Evolutionary conservation across 805 yeast species (phyloP).

Genomic region (Metschnikowia anglica): DNA sequence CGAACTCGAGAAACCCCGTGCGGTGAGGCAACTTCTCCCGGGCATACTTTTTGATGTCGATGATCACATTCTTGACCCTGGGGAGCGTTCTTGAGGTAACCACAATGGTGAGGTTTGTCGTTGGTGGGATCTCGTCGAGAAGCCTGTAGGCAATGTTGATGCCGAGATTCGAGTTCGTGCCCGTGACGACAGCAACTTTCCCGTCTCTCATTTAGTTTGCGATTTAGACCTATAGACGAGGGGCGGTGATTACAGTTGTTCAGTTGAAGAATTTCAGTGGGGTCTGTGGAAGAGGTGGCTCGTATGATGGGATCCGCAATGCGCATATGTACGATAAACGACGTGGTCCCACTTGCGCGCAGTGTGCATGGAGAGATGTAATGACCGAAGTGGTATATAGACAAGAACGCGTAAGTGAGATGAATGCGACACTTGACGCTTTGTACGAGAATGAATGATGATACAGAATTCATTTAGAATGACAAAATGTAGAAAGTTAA

Average conservation of each 20-base stretch:
- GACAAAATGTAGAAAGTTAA: neutral
- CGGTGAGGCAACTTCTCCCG: conserved; percentile 34
- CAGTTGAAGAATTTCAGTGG: neutral
- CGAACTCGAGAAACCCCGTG: conserved; percentile 69
- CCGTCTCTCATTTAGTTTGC: conserved; percentile 18
- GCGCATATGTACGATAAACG: conserved; percentile 11
- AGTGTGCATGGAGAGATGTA: neutral
- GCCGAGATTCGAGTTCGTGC: conserved; percentile 68
- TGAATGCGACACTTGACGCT: neutral
- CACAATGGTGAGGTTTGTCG: conserved; percentile 66
- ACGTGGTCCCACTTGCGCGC: conserved; percentile 4
- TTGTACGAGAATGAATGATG: neutral
- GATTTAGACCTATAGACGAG: no score
- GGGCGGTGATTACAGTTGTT: neutral
- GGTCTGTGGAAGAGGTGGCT: neutral
- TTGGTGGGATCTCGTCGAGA: conserved; percentile 55
- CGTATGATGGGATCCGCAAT: neutral
- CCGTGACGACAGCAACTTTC: conserved; percentile 42
- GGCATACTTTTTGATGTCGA: conserved; percentile 39
- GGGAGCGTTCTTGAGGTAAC: conserved; percentile 90
- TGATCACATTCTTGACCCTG: conserved; percentile 74
- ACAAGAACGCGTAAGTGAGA: neutral
- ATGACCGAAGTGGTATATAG: neutral
- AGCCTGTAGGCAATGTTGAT: conserved; percentile 80
- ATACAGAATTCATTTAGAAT: neutral